phyloP scores from a whole-genome alignment of 202 grass and related monocot species.

The Digitaria exilis region DNA sequence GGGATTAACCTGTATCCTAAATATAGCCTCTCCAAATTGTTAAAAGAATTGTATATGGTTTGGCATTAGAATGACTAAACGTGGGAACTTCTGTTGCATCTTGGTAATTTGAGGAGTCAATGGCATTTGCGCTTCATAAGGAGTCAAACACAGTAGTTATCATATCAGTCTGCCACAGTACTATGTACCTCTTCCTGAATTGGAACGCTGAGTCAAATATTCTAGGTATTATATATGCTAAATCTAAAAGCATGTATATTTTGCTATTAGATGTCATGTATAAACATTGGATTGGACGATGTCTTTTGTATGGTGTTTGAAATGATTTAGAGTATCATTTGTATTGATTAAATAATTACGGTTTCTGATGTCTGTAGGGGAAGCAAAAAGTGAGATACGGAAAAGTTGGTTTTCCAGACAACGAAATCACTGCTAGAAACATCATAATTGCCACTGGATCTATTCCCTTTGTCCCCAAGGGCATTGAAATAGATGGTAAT shows the following conservation, averaged over 20 bases:
- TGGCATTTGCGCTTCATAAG: not conserved
- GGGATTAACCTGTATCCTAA: not conserved
- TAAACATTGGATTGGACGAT: constrained; percentile 5
- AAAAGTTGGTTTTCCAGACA: constrained; percentile 68
- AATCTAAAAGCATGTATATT: not conserved
- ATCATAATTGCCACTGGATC: constrained; percentile 81
- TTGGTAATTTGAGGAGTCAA: not conserved
- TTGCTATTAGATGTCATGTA: not conserved
- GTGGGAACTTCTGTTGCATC: not conserved
- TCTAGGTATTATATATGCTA: not conserved
- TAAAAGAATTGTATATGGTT: not conserved
- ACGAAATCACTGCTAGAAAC: constrained; percentile 68
- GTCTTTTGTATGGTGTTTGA: not conserved
- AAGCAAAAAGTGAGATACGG: constrained; percentile 71
- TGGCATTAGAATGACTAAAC: constrained; percentile 7
- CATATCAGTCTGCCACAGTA: not conserved
- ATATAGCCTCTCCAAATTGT: not conserved
- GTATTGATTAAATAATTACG: not conserved
- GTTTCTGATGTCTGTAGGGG: constrained; percentile 41
- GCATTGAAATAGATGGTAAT: constrained; percentile 86
- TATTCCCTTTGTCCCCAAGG: constrained; percentile 80
- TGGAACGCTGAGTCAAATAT: not conserved
- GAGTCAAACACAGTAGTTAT: not conserved
- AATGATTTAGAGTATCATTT: not conserved
- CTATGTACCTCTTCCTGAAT: constrained; percentile 5